Conservation (phyloP, 2,329 filamentous ascomycete species). For the Aspergillus persii region DNA sequence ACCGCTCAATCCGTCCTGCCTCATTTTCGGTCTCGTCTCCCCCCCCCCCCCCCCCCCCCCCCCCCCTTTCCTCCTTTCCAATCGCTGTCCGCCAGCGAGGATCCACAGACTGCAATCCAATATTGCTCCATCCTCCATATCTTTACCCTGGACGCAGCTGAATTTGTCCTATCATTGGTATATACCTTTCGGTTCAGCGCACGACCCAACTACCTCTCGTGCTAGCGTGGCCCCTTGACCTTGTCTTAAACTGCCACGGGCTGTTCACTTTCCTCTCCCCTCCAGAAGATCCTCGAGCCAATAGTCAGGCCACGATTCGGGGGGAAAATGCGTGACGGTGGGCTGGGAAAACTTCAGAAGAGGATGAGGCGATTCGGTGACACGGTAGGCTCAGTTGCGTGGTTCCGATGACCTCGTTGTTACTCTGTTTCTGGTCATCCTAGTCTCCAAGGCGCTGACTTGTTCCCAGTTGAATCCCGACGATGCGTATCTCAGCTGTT, state of each 20-base stretch:
- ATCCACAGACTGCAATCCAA: background rate
- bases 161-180: background rate
- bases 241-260: background rate
- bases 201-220: background rate
- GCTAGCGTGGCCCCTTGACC: background rate
- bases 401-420: background rate
- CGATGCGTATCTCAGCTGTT: constrained; percentile 69
- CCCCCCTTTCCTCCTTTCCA: background rate
- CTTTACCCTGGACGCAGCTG: background rate
- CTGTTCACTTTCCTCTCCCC: background rate
- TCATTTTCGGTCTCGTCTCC: background rate
- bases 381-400: constrained; percentile 27
- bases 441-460: constrained; percentile 16
- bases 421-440: background rate
- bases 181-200: background rate
- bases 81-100: background rate
- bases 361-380: constrained; percentile 38
- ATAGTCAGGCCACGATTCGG: background rate
- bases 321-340: constrained; percentile 25
- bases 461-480: constrained; percentile 53
- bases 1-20: background rate
- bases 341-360: constrained; percentile 34
- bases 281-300: background rate
- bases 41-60: background rate
- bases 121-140: background rate